These are phyloP conservation scores for Terana coerulea DNA, from an alignment of 768 basidiomycete species.

Conservation along the genomic window DNA sequence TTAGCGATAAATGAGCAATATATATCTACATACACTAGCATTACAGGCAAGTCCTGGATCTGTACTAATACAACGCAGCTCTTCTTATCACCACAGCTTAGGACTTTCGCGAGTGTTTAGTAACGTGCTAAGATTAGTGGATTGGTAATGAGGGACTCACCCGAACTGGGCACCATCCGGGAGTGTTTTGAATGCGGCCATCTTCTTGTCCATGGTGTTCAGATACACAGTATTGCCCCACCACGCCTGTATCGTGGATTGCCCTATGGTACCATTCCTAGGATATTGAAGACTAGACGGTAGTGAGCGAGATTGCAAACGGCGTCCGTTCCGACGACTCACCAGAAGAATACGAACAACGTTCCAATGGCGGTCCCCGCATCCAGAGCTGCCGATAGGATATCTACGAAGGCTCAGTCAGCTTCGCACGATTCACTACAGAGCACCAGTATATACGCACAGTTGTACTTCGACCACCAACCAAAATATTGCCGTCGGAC, in stretches of 20 bases:
- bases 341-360: conserved; percentile 52
- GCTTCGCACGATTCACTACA: background rate
- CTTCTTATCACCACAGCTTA: background rate
- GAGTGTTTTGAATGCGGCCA: conserved; percentile 12
- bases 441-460: conserved; percentile 14
- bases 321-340: background rate
- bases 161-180: too few relatives aligned
- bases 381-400: conserved; percentile 67
- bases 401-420: conserved; percentile 31
- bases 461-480: conserved; percentile 40
- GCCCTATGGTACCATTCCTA: conserved; percentile 53
- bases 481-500: conserved; percentile 34
- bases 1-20: conserved; percentile 10
- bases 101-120: too few relatives aligned
- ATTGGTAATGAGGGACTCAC: too few relatives aligned
- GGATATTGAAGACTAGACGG: conserved; percentile 53
- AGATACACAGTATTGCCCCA: conserved; percentile 58
- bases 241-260: conserved; percentile 51
- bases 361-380: conserved; percentile 57
- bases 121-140: too few relatives aligned
- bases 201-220: conserved; percentile 27
- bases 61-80: background rate
- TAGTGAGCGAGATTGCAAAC: background rate
- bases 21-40: conserved; percentile 7
- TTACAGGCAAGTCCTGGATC: conserved; percentile 1